Percentiles rank a stretch among this genome's conserved stretches.
Evolutionary conservation across 441 rosid species (phyloP).

Genomic region (Hura crepitans): DNA sequence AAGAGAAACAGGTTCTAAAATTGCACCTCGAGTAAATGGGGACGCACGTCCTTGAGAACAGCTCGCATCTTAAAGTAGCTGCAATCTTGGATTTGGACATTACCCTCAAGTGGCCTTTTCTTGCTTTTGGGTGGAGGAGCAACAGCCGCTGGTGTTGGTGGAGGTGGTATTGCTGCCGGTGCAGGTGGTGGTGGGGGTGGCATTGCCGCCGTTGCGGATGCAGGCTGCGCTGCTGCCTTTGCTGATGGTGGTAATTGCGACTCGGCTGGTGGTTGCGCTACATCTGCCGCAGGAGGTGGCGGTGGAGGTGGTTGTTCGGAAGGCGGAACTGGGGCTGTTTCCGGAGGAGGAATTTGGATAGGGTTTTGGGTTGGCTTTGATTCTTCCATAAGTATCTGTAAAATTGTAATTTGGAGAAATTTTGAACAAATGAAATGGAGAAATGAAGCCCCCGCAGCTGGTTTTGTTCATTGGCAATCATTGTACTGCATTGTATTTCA

Average conservation of each 20-base stretch:
- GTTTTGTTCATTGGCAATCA: no score
- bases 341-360: background rate
- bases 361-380: constrained; percentile 15
- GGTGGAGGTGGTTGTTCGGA: background rate
- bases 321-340: background rate
- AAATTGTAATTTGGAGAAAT: background rate
- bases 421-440: background rate
- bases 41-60: constrained; percentile 68
- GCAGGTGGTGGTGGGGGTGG: constrained; percentile 24
- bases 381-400: constrained; percentile 30
- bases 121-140: constrained; percentile 26
- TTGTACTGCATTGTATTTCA: no score
- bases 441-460: no score
- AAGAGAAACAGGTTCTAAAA: background rate
- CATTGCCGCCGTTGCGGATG: background rate
- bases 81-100: constrained; percentile 38
- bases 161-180: constrained; percentile 5
- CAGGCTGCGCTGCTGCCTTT: background rate
- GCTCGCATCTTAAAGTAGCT: constrained; percentile 67
- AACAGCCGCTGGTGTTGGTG: constrained; percentile 22
- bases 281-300: background rate
- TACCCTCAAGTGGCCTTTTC: constrained; percentile 52
- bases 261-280: no score
- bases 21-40: constrained; percentile 65
- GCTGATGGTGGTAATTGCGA: background rate